Base-by-base conservation (phyloP, 2,329 filamentous ascomycete genomes). In the Ophiocordyceps camponoti-rufipedis region DNA sequence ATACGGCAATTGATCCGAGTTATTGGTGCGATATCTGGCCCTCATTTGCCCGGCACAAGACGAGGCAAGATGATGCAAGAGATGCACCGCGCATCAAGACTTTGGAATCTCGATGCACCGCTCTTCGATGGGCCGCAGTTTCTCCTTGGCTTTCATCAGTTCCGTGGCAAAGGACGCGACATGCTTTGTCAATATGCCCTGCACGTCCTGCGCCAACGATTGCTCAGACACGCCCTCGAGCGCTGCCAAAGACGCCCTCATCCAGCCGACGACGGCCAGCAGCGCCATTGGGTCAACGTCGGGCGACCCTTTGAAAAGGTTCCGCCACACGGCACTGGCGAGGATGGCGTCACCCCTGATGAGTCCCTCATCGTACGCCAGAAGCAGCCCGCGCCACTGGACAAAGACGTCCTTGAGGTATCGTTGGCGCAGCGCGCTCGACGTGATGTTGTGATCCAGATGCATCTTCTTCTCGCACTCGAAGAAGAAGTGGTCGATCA, bases 401-500 rank as follows among this genome's bases (percentile, higher is more conserved):
- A 87, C 71, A 55, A 91, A 96, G 48, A 95, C 72, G 61, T 96
- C 89, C 63, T 95, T 94, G 45, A 82, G 71, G 62, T 80, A 80
- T 50, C 71, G 71, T 60, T 80, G 75, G 38, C 78, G 71, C 52
- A 78, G 65, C 28, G 67, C 67, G 45, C 71, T 68, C 48, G 75
- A 75, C 29, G 66, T 64, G 62, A 81, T 71, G 52, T 80, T 80
- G 69, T 94, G 89, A 59, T 80, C 75, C 50, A 83, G 69, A 49
- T 84, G 82, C 76, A 94, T 89, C 56, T 79, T 75, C 61, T 83
- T 80, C 67, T 94, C 85, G 55, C 83, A 84, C 55, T 84, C 80
- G 67, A 85, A 85, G 70, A 89, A 96, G 71, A 93, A 95, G 63
- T 96, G 87, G 65, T 98, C 88, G 42, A 91, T 77, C 50, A 98